Evolutionary conservation across 768 basidiomycete genomes (phyloP).

Genomic region (Phaffia tasmanica): DNA sequence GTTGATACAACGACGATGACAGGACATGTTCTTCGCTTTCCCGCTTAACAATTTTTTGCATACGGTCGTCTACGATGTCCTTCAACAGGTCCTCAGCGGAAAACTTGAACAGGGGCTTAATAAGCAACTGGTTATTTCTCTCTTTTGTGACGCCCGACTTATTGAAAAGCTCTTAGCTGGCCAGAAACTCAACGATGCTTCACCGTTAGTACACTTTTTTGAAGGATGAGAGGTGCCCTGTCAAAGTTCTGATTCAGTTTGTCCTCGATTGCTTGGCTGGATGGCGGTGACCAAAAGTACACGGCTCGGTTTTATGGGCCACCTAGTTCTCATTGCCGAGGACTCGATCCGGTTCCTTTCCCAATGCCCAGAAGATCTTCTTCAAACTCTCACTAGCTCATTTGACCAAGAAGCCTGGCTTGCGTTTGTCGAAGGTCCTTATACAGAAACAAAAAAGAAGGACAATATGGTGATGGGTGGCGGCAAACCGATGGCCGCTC

Average conservation of each 20-base stretch:
- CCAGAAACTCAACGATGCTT: slow-evolving; percentile 63
- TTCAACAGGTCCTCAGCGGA: slow-evolving; percentile 90
- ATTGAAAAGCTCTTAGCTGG: slow-evolving; percentile 80
- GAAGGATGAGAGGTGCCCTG: not conserved
- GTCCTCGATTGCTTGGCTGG: not conserved
- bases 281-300: not conserved
- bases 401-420: slow-evolving; percentile 78
- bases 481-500: slow-evolving; percentile 26
- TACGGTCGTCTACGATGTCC: slow-evolving; percentile 85
- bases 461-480: slow-evolving; percentile 75
- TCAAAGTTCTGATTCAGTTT: not conserved
- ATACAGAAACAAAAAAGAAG: slow-evolving; percentile 71
- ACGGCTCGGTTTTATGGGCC: slow-evolving; percentile 89
- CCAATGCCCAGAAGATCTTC: slow-evolving; percentile 70
- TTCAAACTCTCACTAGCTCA: slow-evolving; percentile 51
- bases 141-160: slow-evolving; percentile 76
- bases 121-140: slow-evolving; percentile 64
- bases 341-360: slow-evolving; percentile 83
- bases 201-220: slow-evolving; percentile 46
- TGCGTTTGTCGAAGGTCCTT: slow-evolving; percentile 71
- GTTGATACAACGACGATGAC: slow-evolving; percentile 22
- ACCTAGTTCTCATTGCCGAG: slow-evolving; percentile 86
- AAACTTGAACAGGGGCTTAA: slow-evolving; percentile 66
- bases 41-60: slow-evolving; percentile 98
- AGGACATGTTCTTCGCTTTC: slow-evolving; percentile 92